Evolutionary conservation across 1,284 basidiomycete species (phyloP).

Genomic region (Sanghuangporus sanghuang): DNA sequence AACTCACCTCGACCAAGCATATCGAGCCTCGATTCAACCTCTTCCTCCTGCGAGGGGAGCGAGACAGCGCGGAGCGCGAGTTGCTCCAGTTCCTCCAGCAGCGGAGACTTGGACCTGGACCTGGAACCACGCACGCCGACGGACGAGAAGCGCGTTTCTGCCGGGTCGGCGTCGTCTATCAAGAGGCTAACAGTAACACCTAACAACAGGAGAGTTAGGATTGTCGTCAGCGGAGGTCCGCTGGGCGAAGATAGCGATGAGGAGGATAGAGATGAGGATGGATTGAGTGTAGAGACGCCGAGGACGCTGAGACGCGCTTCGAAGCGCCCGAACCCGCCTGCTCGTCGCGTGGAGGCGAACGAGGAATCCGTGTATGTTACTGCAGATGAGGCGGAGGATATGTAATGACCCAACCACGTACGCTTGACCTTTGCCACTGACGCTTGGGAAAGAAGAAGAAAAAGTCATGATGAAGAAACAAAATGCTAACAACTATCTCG

Average conservation of each 20-base stretch:
- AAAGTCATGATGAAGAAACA: background rate
- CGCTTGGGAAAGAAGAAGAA: background rate
- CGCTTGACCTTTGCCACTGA: background rate
- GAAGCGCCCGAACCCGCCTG: conserved; percentile 3
- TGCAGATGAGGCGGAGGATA: conserved; percentile 6
- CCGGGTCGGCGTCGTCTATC: background rate
- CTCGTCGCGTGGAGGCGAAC: background rate
- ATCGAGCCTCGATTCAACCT: background rate
- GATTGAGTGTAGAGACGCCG: background rate
- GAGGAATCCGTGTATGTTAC: conserved; percentile 9
- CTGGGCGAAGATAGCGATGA: background rate
- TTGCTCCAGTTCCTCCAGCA: background rate
- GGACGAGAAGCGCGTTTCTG: background rate
- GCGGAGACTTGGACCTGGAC: background rate
- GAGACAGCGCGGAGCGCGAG: background rate
- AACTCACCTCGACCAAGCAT: conserved; percentile 9
- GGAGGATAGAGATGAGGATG: background rate
- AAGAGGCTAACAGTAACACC: background rate
- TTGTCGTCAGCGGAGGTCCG: background rate
- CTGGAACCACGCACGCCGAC: conserved; percentile 5
- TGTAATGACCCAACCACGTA: background rate
- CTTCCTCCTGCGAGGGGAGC: background rate
- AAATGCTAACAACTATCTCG: too few species aligned
- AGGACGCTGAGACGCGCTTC: background rate
- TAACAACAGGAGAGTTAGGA: background rate